These are phyloP conservation scores for Xylaria curta DNA, from an alignment of 495 filamentous ascomycete species.

Conservation along the genomic window DNA sequence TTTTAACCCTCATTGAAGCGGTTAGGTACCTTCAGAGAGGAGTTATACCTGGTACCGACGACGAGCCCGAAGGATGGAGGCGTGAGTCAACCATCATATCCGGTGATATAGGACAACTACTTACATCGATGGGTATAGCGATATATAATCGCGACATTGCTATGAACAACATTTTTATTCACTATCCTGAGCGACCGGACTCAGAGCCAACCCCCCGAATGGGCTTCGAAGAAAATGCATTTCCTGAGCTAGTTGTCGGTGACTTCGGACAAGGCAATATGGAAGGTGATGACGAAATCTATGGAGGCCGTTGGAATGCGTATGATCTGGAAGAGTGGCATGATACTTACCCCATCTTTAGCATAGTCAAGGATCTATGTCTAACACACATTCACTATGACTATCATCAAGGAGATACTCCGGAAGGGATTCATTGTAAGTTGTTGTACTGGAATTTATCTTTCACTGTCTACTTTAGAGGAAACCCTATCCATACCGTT, in stretches of 20 bases:
- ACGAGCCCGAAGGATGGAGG: neutral
- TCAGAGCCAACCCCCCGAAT: neutral
- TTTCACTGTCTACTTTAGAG: neutral
- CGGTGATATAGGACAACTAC: neutral
- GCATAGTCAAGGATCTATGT: neutral
- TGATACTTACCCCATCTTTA: slow-evolving; percentile 10
- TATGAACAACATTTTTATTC: slow-evolving; percentile 17
- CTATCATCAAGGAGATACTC: neutral
- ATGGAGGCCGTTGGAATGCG: neutral
- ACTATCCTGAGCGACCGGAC: neutral
- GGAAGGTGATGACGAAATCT: neutral
- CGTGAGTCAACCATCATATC: neutral
- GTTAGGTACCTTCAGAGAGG: slow-evolving; percentile 16
- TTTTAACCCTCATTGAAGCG: slow-evolving; percentile 16
- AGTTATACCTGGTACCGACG: neutral
- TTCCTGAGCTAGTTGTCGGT: slow-evolving; percentile 20
- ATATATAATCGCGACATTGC: slow-evolving; percentile 13
- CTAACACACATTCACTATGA: neutral
- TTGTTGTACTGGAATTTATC: neutral
- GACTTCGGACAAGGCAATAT: neutral
- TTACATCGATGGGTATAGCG: neutral
- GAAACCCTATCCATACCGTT: neutral
- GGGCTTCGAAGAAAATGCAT: slow-evolving; percentile 16
- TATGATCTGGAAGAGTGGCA: slow-evolving; percentile 4
- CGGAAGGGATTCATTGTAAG: neutral